phyloP scores from a whole-genome alignment of 768 basidiomycete species.

The Lactarius tabidus region DNA sequence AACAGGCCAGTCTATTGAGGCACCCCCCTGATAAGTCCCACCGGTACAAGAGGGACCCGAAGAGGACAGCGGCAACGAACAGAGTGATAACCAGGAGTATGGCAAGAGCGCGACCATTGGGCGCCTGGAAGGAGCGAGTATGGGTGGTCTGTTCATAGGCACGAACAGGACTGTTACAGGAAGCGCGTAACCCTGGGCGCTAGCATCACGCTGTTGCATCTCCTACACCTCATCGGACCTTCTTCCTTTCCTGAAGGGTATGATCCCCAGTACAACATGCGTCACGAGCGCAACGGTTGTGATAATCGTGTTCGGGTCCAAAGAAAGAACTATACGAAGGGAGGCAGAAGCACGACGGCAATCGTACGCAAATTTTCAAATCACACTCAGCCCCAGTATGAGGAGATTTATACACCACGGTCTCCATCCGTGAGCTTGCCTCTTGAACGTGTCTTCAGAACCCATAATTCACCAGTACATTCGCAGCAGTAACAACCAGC shows the following conservation, averaged over 20 bases:
- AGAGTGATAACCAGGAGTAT: constrained; percentile 8
- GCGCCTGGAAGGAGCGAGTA: constrained; percentile 15
- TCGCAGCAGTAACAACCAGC: constrained; percentile 4
- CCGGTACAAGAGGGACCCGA: constrained; percentile 26
- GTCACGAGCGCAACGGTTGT: constrained; percentile 17
- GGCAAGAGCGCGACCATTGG: constrained; percentile 22
- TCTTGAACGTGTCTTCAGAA: constrained; percentile 1
- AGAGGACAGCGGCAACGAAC: constrained; percentile 23
- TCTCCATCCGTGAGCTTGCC: constrained; percentile 23
- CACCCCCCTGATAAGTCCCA: constrained; percentile 26
- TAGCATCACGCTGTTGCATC: constrained; percentile 16
- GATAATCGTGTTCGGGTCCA: constrained; percentile 1
- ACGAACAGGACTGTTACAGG: no score
- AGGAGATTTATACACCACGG: constrained; percentile 27
- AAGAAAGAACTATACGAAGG: constrained; percentile 8
- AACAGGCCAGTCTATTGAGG: constrained; percentile 17
- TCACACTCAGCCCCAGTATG: constrained; percentile 22
- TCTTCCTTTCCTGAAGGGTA: constrained; percentile 24
- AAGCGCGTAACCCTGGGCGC: constrained; percentile 12
- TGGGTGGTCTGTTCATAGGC: constrained; percentile 14
- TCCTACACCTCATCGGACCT: constrained; percentile 26
- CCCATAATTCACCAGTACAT: constrained; percentile 9
- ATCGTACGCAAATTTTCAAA: constrained; percentile 18
- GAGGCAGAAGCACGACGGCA: constrained; percentile 3
- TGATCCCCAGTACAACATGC: constrained; percentile 21